A percentile compares a stretch with the other conserved stretches of the same genome.
Evolutionary conservation across 2,329 filamentous ascomycete species (phyloP).

Genomic region (Ophiocordyceps robertsii): DNA sequence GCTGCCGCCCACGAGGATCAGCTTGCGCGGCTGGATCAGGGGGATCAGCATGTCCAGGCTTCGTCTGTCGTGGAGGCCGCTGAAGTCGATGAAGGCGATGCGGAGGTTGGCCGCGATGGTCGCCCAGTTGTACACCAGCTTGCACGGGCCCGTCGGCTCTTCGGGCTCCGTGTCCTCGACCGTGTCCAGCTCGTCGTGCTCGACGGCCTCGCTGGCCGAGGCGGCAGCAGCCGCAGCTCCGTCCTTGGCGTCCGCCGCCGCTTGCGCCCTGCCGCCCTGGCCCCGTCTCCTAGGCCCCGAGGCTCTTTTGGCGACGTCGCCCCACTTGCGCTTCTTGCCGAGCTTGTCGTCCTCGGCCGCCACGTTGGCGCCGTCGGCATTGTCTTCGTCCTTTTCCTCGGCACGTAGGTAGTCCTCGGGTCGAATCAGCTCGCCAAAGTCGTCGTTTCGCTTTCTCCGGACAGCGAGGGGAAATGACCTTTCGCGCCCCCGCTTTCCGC

Average conservation of each 20-base stretch:
- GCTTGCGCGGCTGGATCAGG: slow-evolving; percentile 82
- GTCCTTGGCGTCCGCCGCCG: slow-evolving; percentile 30
- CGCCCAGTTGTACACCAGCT: slow-evolving; percentile 52
- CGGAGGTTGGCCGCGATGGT: slow-evolving; percentile 56
- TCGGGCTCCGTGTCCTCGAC: slow-evolving; percentile 41
- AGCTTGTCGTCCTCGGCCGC: slow-evolving; percentile 45
- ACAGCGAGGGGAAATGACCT: slow-evolving; percentile 82
- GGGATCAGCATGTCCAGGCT: slow-evolving; percentile 92
- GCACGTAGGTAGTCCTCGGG: slow-evolving; percentile 89
- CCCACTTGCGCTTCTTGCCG: slow-evolving; percentile 92
- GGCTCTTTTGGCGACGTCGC: slow-evolving; percentile 39
- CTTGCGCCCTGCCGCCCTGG: slow-evolving; percentile 27
- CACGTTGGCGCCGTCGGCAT: slow-evolving; percentile 32
- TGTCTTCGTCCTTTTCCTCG: slow-evolving; percentile 74
- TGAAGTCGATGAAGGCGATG: slow-evolving; percentile 83
- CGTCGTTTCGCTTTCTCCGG: slow-evolving; percentile 66
- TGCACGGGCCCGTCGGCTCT: slow-evolving; percentile 53
- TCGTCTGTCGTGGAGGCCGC: slow-evolving; percentile 83
- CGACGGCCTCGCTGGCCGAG: slow-evolving; percentile 17
- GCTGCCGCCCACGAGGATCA: slow-evolving; percentile 80
- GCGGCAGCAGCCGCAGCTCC: slow-evolving; percentile 17
- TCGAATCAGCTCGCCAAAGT: slow-evolving; percentile 87
- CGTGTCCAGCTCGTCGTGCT: slow-evolving; percentile 30
- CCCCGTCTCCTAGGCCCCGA: slow-evolving; percentile 45
- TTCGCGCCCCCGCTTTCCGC: slow-evolving; percentile 83